Evolutionary conservation across 495 filamentous ascomycete species (phyloP), one percentile per base, ranked within the genome.

Genomic region (Talaromyces nanjingensis): DNA sequence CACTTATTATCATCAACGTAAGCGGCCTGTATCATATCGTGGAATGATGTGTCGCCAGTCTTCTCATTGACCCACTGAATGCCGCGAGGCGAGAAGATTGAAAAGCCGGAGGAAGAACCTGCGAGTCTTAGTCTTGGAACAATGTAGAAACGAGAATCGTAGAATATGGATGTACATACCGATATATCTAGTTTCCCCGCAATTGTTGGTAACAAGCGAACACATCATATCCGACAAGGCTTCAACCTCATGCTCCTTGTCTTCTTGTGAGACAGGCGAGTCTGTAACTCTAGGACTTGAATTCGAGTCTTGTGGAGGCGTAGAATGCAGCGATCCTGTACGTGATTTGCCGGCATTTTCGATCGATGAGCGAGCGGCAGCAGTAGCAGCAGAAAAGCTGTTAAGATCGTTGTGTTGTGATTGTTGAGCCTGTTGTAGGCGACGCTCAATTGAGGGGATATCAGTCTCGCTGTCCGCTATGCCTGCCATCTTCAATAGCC

Each of bases 41-140:
- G 91, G 74, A 98, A 98, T 0, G 92, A 96, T 12, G 74, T 87
- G 69, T 98, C 96, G 18, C 94, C 94, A 49, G 92, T 97, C 78
- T 96, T 98, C 66, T 97, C 90, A 67, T 97, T 98, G 56, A 98
- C 93, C 94, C 94, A 98, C 73, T 97, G 90, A 57, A 98, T 94
- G 60, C 94, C 94, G 72, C 96, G 97, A 16, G 94, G 94, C 3
- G 93, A 97, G 78, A 96, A 96, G 64, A 98, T 98, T 34, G 94
- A 98, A 75, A 97, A 98, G 1, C 94, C 96, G 3, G 94, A 98
- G 0, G 96, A 98, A 1, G 93, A 97, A 34, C 94, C 92, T 96
- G 65, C 6, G 25, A 14, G 9, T 31, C 3, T 56, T 16, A 56
- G 53, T 8, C 6, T 49, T n/a, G n/a, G n/a, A n/a, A n/a, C n/a